Evolutionary conservation across 352 stramenopile genomes (phyloP).

Genomic region (Aphanomyces astaci): DNA sequence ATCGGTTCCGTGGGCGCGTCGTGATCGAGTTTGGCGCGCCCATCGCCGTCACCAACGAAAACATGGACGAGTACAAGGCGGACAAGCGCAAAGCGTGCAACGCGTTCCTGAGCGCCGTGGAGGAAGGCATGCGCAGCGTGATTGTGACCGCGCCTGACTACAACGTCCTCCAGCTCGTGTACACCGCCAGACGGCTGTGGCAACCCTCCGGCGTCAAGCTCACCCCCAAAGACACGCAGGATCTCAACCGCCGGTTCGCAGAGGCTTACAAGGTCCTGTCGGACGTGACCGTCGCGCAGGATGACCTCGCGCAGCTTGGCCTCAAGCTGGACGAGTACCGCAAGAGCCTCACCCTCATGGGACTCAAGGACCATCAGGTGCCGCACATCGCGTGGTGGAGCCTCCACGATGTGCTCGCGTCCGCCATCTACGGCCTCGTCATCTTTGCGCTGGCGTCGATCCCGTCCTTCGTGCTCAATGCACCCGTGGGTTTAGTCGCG

Average conservation of each 20-base stretch:
- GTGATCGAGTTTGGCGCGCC: constrained; percentile 95
- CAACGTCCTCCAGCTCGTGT: constrained; percentile 91
- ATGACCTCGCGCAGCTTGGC: constrained; percentile 54
- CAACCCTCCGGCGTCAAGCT: constrained; percentile 80
- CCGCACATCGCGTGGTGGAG: constrained; percentile 82
- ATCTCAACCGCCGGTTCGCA: constrained; percentile 87
- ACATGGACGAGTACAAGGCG: constrained; percentile 84
- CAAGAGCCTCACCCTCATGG: constrained; percentile 77
- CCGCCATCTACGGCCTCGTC: constrained; percentile 68
- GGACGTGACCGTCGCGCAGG: constrained; percentile 45
- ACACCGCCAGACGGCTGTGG: constrained; percentile 93
- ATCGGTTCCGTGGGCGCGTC: constrained; percentile 93
- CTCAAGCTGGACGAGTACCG: constrained; percentile 81
- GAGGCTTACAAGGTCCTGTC: constrained; percentile 84
- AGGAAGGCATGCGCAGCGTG: constrained; percentile 84
- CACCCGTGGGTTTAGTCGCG: constrained; percentile 80
- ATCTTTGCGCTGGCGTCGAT: constrained; percentile 87
- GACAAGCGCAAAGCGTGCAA: constrained; percentile 81
- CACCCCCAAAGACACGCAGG: constrained; percentile 85
- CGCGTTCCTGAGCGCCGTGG: constrained; percentile 69
- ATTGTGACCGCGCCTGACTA: constrained; percentile 98
- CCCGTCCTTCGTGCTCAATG: constrained; percentile 87
- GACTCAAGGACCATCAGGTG: constrained; percentile 87
- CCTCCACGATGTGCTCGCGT: constrained; percentile 84
- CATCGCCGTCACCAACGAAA: constrained; percentile 72